Evolutionary conservation across 2,329 filamentous ascomycete genomes (phyloP).

Genomic region (Fusarium stilboides): DNA sequence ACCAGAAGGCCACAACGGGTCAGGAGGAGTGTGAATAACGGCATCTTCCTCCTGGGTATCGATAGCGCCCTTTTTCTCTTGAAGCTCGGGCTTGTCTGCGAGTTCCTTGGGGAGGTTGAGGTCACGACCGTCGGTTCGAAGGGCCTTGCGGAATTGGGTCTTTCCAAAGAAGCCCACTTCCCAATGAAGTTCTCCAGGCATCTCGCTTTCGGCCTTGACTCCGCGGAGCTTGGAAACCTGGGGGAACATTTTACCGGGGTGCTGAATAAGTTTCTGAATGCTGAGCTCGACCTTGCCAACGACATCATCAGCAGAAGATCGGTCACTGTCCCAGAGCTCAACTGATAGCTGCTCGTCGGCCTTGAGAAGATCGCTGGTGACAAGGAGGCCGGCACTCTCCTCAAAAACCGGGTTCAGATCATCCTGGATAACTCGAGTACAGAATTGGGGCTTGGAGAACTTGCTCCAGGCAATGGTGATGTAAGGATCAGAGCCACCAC

Average conservation of each 20-base stretch:
- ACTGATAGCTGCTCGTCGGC: conserved; percentile 93
- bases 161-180: conserved; percentile 97
- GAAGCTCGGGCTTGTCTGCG: conserved; percentile 80
- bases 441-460: conserved; percentile 98
- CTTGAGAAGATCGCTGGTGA: conserved; percentile 92
- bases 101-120: conserved; percentile 81
- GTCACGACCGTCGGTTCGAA: conserved; percentile 90
- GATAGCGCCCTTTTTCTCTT: conserved; percentile 86
- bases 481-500: conserved; percentile 94
- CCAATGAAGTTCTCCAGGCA: conserved; percentile 96
- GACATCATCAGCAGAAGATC: conserved; percentile 92
- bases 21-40: conserved; percentile 89
- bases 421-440: conserved; percentile 95
- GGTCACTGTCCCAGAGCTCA: conserved; percentile 96
- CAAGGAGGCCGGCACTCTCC: conserved; percentile 86
- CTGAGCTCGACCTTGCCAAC: conserved; percentile 95
- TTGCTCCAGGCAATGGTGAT: conserved; percentile 96
- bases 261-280: conserved; percentile 93
- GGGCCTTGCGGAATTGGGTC: conserved; percentile 85
- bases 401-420: conserved; percentile 94
- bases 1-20: conserved; percentile 96
- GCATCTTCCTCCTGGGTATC: conserved; percentile 83
- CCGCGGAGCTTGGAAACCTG: conserved; percentile 88
- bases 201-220: conserved; percentile 85
- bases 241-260: conserved; percentile 93